Evolutionary conservation across 768 basidiomycete genomes (phyloP).

Genomic region (Termitomyces sp.): DNA sequence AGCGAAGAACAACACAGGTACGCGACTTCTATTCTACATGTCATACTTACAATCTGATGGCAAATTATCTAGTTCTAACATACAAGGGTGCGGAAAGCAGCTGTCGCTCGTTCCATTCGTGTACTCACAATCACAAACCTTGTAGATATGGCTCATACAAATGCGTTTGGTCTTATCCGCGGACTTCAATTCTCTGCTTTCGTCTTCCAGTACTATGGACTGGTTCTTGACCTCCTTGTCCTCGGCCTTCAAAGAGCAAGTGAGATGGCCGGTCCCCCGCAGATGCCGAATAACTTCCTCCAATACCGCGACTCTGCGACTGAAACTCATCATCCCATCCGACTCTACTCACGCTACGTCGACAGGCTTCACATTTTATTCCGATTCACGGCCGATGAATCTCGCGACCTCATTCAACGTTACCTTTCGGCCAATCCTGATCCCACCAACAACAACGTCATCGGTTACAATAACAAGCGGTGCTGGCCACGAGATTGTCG

Average conservation of each 20-base stretch:
- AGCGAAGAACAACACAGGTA: slow-evolving; percentile 93
- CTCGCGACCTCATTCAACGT: slow-evolving; percentile 95
- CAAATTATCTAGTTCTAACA: slow-evolving; percentile 55
- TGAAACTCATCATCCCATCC: slow-evolving; percentile 96
- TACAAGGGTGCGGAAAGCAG: slow-evolving; percentile 61
- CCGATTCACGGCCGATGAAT: slow-evolving; percentile 96
- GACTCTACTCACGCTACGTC: slow-evolving; percentile 95
- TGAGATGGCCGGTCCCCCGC: slow-evolving; percentile 98
- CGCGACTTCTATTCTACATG: slow-evolving; percentile 12
- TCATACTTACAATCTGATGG: not conserved
- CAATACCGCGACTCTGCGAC: slow-evolving; percentile 95
- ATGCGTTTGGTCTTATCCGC: slow-evolving; percentile 95
- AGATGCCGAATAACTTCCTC: slow-evolving; percentile 97
- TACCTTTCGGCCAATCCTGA: slow-evolving; percentile 98
- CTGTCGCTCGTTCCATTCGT: slow-evolving; percentile 2
- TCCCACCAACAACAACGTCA: slow-evolving; percentile 98
- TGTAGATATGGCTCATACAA: slow-evolving; percentile 92
- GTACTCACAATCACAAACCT: slow-evolving; percentile 6
- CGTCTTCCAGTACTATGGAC: slow-evolving; percentile 98
- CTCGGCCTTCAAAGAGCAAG: slow-evolving; percentile 97
- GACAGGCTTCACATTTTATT: slow-evolving; percentile 95
- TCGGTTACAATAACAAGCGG: slow-evolving; percentile 98
- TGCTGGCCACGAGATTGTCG: slow-evolving; percentile 99
- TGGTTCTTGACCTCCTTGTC: slow-evolving; percentile 92
- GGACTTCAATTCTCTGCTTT: slow-evolving; percentile 98